Base-by-base conservation (phyloP, 345 rosid genomes). In the Microcos paniculata region DNA sequence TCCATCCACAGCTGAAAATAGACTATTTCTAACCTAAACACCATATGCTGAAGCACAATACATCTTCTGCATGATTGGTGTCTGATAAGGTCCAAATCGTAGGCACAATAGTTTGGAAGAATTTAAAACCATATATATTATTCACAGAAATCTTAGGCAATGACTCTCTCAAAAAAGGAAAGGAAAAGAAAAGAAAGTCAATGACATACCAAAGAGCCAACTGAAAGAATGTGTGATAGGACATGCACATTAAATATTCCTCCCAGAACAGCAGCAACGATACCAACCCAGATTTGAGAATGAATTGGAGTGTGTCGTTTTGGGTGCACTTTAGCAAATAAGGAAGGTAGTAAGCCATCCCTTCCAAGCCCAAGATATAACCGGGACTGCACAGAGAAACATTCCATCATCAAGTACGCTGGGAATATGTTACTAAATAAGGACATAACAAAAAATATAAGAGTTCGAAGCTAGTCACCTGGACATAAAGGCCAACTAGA, bases 231-330 rank as follows among this genome's bases (percentile, higher is more conserved):
- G 90, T 90, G 96, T 14, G 98, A 90, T 58, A 96, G 97, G 52
- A 88, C 73, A 38, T 66, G 97, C 61, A 96, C 90, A 8, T 96
- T 96, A 79, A 96, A 87, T 55, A 93, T 75, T 78, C 99, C 98
- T 24, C 90, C 91, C 85, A 96, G 66, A 80, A 90, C 31, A 71
- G 82, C 84, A 82, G 98, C 98, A 66, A 93, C 87, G 71, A 88
- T 77, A 78, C 99, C 98, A 65, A 93, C 97, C 98, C 98, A 93
- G 80, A 93, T 80, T 86, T 96, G 99, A 74, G 99, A 94, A 79
- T 93, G 87, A 81, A 90, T 51, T 73, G 99, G 99, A 74, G 98
- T 93, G 68, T 81, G 98, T 72, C 87, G 86, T 65, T 84, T 86
- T 28, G 88, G 90, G 83, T 92, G 97, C 82, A 96, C 90, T 86